A percentile compares a stretch with the other conserved stretches of the same genome.
phyloP scores from a whole-genome alignment of 768 basidiomycete genomes.

The Tulasnella sp. region DNA sequence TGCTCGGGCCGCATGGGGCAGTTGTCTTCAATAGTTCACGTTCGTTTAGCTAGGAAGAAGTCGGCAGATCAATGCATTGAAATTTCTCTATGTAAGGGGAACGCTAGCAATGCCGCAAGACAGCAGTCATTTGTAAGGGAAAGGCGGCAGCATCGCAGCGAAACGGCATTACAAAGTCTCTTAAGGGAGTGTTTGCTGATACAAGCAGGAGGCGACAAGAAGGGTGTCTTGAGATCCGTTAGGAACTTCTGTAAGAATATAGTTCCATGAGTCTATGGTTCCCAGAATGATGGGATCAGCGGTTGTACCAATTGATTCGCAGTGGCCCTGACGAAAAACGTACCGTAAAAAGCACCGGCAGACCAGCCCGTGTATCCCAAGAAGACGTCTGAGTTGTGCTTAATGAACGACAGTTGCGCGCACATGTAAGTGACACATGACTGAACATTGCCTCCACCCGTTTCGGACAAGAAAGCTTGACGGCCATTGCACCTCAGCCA shows the following conservation, averaged over 20 bases:
- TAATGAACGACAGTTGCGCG: slow-evolving; percentile 11
- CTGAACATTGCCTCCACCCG: slow-evolving; percentile 20
- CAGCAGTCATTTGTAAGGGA: neutral
- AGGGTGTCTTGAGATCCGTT: slow-evolving; percentile 10
- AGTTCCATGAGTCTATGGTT: neutral
- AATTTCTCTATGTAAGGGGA: neutral
- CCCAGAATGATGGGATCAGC: neutral
- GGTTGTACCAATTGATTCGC: neutral
- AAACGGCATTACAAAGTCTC: neutral
- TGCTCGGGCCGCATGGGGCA: no score
- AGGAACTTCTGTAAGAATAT: slow-evolving; percentile 20
- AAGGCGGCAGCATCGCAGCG: neutral
- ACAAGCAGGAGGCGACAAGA: slow-evolving; percentile 22
- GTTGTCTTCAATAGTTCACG: no score
- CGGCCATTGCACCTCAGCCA: slow-evolving; percentile 19
- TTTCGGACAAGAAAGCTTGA: slow-evolving; percentile 24
- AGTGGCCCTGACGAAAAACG: neutral
- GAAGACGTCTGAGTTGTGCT: slow-evolving; percentile 23
- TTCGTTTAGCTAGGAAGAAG: neutral
- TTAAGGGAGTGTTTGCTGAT: slow-evolving; percentile 2
- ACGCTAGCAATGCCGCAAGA: neutral
- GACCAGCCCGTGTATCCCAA: slow-evolving; percentile 23
- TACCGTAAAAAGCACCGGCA: slow-evolving; percentile 12
- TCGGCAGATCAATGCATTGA: neutral
- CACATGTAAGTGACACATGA: slow-evolving; percentile 23